Conservation (phyloP, 352 stramenopile species). For the Globisporangium abappressorium region DNA sequence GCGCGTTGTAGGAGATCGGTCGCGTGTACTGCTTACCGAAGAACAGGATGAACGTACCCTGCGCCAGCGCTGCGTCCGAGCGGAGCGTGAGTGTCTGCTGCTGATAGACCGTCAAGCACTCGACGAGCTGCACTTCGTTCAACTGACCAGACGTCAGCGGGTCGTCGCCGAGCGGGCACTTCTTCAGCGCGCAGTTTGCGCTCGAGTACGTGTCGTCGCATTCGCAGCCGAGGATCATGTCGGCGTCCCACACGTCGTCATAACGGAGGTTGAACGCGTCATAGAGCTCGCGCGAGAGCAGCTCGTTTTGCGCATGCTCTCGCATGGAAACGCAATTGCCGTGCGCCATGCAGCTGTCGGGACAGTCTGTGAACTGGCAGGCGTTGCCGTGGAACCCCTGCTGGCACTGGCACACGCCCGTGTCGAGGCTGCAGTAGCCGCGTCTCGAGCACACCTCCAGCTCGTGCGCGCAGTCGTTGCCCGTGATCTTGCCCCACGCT, state of each 20-base stretch:
- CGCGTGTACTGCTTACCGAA: conserved; percentile 67
- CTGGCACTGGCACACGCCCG: conserved; percentile 80
- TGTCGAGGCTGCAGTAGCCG: conserved; percentile 66
- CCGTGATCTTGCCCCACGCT: conserved; percentile 51
- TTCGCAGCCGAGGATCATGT: conserved; percentile 72
- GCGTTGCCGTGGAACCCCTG: conserved; percentile 69
- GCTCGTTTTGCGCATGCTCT: conserved; percentile 45
- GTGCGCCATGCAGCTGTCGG: conserved; percentile 40
- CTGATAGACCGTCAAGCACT: conserved; percentile 57
- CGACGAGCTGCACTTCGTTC: conserved; percentile 63
- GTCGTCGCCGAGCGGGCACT: conserved; percentile 67
- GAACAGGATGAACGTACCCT: conserved; percentile 54
- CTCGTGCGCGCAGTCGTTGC: conserved; percentile 42
- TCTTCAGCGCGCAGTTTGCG: conserved; percentile 53
- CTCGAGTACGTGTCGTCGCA: conserved; percentile 66
- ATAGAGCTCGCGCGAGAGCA: conserved; percentile 53
- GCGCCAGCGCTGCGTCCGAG: conserved; percentile 40
- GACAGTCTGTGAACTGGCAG: conserved; percentile 59
- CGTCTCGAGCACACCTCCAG: conserved; percentile 51
- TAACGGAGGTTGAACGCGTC: conserved; percentile 40
- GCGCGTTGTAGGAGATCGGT: conserved; percentile 54
- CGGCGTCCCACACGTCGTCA: conserved; percentile 63
- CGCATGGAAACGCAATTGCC: conserved; percentile 76
- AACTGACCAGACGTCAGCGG: conserved; percentile 51
- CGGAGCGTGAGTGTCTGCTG: conserved; percentile 51